Percentiles rank a stretch among this genome's conserved stretches.
phyloP scores from a whole-genome alignment of 345 rosid genomes.

The Eucalyptus rudis region DNA sequence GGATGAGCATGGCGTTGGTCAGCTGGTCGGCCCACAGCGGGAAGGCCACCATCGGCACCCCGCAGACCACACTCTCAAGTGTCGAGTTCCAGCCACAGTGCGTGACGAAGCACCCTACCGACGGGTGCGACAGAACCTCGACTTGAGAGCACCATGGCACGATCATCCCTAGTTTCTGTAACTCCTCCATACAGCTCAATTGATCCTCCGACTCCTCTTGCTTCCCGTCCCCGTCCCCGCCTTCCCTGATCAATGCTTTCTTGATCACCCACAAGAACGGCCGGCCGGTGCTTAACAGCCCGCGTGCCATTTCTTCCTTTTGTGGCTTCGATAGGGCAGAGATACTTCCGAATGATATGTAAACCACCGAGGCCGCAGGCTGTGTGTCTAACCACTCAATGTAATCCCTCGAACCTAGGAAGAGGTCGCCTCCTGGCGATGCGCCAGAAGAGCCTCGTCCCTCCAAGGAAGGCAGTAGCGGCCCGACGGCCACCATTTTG shows the following conservation, averaged over 20 bases:
- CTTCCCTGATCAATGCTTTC: not conserved
- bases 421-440: constrained; percentile 17
- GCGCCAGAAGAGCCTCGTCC: not conserved
- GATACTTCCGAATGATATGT: constrained; percentile 26
- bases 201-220: not conserved
- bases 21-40: constrained; percentile 28
- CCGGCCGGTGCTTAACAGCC: not conserved
- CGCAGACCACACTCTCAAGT: constrained; percentile 14
- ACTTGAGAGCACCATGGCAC: constrained; percentile 37
- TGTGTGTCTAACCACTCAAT: constrained; percentile 29
- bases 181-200: not conserved
- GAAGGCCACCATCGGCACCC: constrained; percentile 20
- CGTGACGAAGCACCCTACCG: constrained; percentile 27
- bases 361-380: constrained; percentile 12
- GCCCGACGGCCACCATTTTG: constrained; percentile 32
- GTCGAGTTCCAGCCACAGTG: constrained; percentile 41
- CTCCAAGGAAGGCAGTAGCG: not conserved
- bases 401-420: constrained; percentile 5
- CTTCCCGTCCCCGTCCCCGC: not conserved
- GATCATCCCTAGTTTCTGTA: constrained; percentile 7
- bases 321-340: constrained; percentile 1
- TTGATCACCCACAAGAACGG: constrained; percentile 22
- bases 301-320: constrained; percentile 18
- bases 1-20: constrained; percentile 18
- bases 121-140: constrained; percentile 19